A percentile compares a stretch with the other conserved stretches of the same genome.
phyloP scores from a whole-genome alignment of 352 stramenopile species.

The Phytophthora aleatoria region DNA sequence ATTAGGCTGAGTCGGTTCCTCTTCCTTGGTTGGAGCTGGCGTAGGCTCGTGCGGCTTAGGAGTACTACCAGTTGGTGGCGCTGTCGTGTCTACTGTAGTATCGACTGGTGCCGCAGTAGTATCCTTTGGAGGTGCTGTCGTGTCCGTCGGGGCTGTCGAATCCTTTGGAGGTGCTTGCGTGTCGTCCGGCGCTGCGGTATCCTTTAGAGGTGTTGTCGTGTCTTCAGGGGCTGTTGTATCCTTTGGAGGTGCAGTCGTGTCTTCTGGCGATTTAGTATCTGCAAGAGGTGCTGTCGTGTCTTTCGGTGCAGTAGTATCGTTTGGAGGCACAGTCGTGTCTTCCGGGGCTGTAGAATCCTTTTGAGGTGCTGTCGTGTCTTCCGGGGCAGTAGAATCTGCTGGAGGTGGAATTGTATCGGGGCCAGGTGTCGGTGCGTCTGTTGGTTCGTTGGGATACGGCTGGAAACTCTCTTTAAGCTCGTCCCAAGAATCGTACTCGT shows the following conservation, averaged over 20 bases:
- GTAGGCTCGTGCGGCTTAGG: slow-evolving; percentile 7
- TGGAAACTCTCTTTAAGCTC: slow-evolving; percentile 2
- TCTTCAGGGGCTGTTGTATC: background rate
- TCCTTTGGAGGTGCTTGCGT: background rate
- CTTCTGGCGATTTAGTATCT: background rate
- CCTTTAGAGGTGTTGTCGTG: background rate
- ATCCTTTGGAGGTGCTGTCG: background rate
- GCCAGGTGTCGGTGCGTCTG: background rate
- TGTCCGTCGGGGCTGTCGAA: background rate
- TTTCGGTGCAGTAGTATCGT: background rate
- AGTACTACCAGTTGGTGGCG: slow-evolving; percentile 1
- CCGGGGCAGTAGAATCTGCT: background rate
- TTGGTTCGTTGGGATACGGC: background rate
- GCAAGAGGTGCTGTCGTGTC: slow-evolving; percentile 2
- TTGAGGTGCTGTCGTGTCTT: background rate
- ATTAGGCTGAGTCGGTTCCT: slow-evolving; percentile 1
- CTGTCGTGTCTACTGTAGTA: background rate
- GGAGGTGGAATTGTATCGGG: background rate
- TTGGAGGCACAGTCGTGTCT: background rate
- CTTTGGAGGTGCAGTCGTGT: background rate
- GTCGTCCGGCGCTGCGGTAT: background rate
- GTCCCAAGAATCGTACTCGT: slow-evolving; percentile 3
- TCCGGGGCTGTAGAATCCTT: too few species aligned
- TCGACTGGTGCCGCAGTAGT: background rate
- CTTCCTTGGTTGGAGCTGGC: background rate